Evolutionary conservation across 2,329 filamentous ascomycete species (phyloP).

Genomic region (Fusarium zealandicum): DNA sequence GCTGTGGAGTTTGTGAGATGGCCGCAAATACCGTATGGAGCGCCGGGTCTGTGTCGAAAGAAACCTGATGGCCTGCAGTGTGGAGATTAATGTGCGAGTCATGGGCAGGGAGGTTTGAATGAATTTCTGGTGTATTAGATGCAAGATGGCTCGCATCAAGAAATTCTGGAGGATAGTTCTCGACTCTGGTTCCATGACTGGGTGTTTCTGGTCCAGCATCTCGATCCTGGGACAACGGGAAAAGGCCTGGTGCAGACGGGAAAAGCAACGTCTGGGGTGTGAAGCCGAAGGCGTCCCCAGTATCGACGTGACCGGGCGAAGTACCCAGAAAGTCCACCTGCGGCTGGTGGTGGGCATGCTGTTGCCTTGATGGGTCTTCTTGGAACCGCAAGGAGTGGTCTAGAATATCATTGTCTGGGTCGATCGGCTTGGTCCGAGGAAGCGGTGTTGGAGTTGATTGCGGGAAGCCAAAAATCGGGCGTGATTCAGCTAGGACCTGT

Average conservation of each 20-base stretch:
- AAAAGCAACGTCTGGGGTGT: constrained; percentile 30
- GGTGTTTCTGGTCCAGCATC: constrained; percentile 9
- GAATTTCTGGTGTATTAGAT: constrained; percentile 11
- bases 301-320: constrained; percentile 15
- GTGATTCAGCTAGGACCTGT: constrained; percentile 42
- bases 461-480: constrained; percentile 34
- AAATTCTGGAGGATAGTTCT: constrained; percentile 36
- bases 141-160: constrained; percentile 21
- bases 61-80: neutral
- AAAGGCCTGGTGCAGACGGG: constrained; percentile 19
- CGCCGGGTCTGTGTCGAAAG: constrained; percentile 19
- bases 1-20: constrained; percentile 11
- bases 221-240: constrained; percentile 12
- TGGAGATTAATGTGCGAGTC: constrained; percentile 4
- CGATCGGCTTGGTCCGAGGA: constrained; percentile 31
- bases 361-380: constrained; percentile 6
- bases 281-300: constrained; percentile 29
- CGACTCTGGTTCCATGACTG: constrained; percentile 7
- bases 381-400: constrained; percentile 23
- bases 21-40: constrained; percentile 18
- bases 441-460: constrained; percentile 37
- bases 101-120: constrained; percentile 18
- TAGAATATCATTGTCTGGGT: constrained; percentile 9
- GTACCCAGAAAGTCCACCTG: constrained; percentile 20
- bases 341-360: constrained; percentile 6